These are phyloP conservation scores for Ophiostoma montium DNA, from an alignment of 2,329 filamentous ascomycete genomes.

Conservation along the genomic window DNA sequence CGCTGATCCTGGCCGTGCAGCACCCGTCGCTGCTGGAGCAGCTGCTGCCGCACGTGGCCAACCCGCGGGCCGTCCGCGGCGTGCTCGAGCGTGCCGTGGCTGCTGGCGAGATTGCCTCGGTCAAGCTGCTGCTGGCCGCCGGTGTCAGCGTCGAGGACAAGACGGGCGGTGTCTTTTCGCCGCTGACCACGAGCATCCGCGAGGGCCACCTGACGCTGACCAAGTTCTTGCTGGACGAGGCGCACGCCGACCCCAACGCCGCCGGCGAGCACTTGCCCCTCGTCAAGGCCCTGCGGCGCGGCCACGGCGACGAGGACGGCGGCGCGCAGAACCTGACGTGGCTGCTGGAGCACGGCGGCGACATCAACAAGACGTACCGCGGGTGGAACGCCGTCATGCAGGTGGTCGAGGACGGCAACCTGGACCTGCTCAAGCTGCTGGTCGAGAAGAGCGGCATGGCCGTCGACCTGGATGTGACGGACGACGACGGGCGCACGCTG, in stretches of 20 bases:
- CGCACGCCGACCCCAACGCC: conserved; percentile 14
- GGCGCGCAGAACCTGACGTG: conserved; percentile 38
- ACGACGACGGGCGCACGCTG: conserved; percentile 23
- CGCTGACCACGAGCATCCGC: conserved; percentile 16
- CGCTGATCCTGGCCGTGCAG: conserved; percentile 52
- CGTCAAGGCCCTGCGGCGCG: conserved; percentile 52
- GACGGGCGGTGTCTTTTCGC: conserved; percentile 57
- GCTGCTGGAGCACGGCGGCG: conserved; percentile 47
- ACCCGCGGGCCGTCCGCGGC: conserved; percentile 30
- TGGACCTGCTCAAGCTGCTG: conserved; percentile 37
- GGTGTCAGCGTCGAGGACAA: conserved; percentile 57
- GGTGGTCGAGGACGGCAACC: conserved; percentile 49
- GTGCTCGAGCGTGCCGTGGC: conserved; percentile 19
- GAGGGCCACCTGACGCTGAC: conserved; percentile 34
- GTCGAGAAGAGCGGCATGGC: conserved; percentile 19
- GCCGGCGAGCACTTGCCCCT: conserved; percentile 58
- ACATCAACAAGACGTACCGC: conserved; percentile 53
- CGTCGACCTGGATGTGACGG: conserved; percentile 15
- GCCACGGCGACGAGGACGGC: conserved; percentile 39
- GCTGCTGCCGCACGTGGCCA: conserved; percentile 29
- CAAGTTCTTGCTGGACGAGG: conserved; percentile 28
- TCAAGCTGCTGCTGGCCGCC: conserved; percentile 49
- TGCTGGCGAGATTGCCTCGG: conserved; percentile 50
- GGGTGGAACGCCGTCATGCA: conserved; percentile 54
- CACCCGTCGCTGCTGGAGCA: conserved; percentile 45